phyloP scores from a whole-genome alignment of 176 grass and related monocot species.

The Oryza nivara region DNA sequence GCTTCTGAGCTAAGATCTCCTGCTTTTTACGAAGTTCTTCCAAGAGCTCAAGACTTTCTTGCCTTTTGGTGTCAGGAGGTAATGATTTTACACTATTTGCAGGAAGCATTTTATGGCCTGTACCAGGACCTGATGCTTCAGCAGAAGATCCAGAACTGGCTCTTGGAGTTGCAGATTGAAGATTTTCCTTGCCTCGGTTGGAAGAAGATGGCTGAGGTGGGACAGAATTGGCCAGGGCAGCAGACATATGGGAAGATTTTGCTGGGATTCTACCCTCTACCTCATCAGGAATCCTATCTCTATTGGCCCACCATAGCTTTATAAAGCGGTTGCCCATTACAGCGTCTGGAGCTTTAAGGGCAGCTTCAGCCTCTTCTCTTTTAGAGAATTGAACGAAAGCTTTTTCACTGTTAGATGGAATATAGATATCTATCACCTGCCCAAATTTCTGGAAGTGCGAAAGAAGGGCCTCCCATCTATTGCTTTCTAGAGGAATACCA shows the following conservation, averaged over 20 bases:
- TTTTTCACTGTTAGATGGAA: slow-evolving; percentile 83
- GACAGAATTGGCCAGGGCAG: slow-evolving; percentile 15
- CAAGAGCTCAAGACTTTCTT: slow-evolving; percentile 77
- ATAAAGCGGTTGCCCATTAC: slow-evolving; percentile 99
- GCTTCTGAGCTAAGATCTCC: slow-evolving; percentile 86
- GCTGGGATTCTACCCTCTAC: slow-evolving; percentile 40
- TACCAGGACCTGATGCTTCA: slow-evolving; percentile 45
- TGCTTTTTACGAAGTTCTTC: slow-evolving; percentile 98
- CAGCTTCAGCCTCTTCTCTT: slow-evolving; percentile 96
- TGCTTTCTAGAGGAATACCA: slow-evolving; percentile 85
- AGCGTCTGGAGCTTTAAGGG: slow-evolving; percentile 87
- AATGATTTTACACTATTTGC: slow-evolving; percentile 53
- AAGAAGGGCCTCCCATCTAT: slow-evolving; percentile 70
- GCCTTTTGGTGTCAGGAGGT: slow-evolving; percentile 60
- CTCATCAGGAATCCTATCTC: slow-evolving; percentile 74
- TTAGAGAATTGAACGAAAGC: slow-evolving; percentile 98
- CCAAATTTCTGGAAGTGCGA: slow-evolving; percentile 95
- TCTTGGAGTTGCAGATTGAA: slow-evolving; percentile 56
- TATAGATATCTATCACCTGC: slow-evolving; percentile 88
- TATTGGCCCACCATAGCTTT: slow-evolving; percentile 96
- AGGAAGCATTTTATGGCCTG: slow-evolving; percentile 47
- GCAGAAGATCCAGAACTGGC: slow-evolving; percentile 53
- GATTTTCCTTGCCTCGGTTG: slow-evolving; percentile 61
- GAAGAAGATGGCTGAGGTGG: slow-evolving; percentile 42
- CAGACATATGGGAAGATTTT: slow-evolving; percentile 42